phyloP scores from a whole-genome alignment of 2,329 filamentous ascomycete species.

The Cercospora janseana region DNA sequence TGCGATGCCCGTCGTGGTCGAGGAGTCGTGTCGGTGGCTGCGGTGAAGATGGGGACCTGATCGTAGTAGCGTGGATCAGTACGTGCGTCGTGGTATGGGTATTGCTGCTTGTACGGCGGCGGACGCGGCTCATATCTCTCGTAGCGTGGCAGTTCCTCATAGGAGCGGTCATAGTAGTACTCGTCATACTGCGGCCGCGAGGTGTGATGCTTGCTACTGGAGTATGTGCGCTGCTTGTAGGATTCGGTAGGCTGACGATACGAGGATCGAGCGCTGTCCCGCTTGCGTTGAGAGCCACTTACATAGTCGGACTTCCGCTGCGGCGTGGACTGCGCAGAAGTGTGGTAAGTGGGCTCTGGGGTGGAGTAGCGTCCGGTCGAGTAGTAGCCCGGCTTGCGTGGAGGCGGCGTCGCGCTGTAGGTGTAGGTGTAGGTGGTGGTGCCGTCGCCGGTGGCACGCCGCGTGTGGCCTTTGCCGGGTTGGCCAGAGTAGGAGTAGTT shows the following conservation, averaged over 20 bases:
- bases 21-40: slow-evolving; percentile 35
- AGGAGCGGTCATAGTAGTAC: slow-evolving; percentile 55
- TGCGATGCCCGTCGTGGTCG: slow-evolving; percentile 43
- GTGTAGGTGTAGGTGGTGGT: slow-evolving; percentile 45
- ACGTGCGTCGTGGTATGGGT: slow-evolving; percentile 49
- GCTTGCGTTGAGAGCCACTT: slow-evolving; percentile 57
- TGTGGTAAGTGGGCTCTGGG: slow-evolving; percentile 38
- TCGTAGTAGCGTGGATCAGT: slow-evolving; percentile 54
- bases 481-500: slow-evolving; percentile 51
- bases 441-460: slow-evolving; percentile 56
- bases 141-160: slow-evolving; percentile 43
- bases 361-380: slow-evolving; percentile 23
- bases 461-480: slow-evolving; percentile 51
- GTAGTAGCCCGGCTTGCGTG: slow-evolving; percentile 25
- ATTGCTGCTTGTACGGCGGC: slow-evolving; percentile 52
- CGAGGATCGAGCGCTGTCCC: slow-evolving; percentile 46
- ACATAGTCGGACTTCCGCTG: slow-evolving; percentile 62
- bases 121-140: slow-evolving; percentile 45
- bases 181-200: slow-evolving; percentile 53
- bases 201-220: slow-evolving; percentile 49
- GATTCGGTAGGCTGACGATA: slow-evolving; percentile 54
- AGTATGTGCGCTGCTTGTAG: slow-evolving; percentile 34
- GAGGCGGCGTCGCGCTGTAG: slow-evolving; percentile 36
- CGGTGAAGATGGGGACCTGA: slow-evolving; percentile 50
- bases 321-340: slow-evolving; percentile 48